Conservation (phyloP, 2,329 filamentous ascomycete genomes). For the Fusarium succisae region DNA sequence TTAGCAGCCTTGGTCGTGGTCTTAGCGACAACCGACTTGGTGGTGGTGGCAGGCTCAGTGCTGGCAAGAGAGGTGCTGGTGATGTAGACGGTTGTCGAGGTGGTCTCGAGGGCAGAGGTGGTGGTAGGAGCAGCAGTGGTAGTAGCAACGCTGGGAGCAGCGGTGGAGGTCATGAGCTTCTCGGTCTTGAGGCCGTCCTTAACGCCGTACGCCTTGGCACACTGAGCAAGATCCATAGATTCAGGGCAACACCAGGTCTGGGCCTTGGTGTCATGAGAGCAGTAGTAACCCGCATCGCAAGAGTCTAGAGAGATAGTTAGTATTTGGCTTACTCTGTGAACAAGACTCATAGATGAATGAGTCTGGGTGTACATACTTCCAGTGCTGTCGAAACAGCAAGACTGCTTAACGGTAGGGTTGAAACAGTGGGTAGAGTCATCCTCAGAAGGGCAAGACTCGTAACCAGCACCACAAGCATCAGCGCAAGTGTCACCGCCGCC, state of each 20-base stretch:
- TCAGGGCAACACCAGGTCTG: constrained; percentile 71
- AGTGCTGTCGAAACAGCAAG: constrained; percentile 65
- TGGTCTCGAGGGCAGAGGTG: constrained; percentile 37
- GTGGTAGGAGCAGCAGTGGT: constrained; percentile 32
- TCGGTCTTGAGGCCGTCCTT: constrained; percentile 55
- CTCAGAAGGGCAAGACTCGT: constrained; percentile 58
- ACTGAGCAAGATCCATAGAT: constrained; percentile 61
- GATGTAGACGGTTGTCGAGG: constrained; percentile 41
- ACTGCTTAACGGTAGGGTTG: constrained; percentile 60
- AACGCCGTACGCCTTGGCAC: constrained; percentile 63
- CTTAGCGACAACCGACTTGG: constrained; percentile 25
- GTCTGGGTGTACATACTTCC: constrained; percentile 60
- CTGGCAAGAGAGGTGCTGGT: constrained; percentile 36
- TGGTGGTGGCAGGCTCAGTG: constrained; percentile 38
- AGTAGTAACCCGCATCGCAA: constrained; percentile 70
- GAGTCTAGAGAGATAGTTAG: constrained; percentile 56
- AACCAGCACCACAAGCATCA: constrained; percentile 63
- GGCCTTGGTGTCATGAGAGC: constrained; percentile 61
- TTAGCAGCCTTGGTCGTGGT: constrained; percentile 37
- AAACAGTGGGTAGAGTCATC: constrained; percentile 66
- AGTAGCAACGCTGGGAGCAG: constrained; percentile 22
- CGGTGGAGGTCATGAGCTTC: constrained; percentile 43
- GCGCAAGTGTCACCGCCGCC: constrained; percentile 61
- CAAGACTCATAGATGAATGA: neutral
- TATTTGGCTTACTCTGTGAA: neutral